Evolutionary conservation across 1,139 yeast species (phyloP), one percentile per base, ranked within the genome.

Genomic region (Debaryomyces subglobosus): DNA sequence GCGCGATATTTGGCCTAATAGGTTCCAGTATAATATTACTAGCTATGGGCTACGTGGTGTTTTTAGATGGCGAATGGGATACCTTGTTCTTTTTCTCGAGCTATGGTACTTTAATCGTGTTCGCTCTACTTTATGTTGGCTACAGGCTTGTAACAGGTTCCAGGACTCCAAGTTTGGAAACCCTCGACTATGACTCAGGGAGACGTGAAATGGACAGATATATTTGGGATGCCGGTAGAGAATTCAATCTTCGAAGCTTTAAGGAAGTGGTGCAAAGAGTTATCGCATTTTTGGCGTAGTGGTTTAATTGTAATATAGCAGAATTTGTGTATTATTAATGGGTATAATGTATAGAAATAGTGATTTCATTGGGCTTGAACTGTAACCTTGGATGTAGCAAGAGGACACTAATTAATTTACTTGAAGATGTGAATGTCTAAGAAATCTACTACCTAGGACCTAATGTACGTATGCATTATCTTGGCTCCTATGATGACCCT

Each of bases 181-280:
- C 85, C 23, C 65, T 89, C 49, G 96, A 89, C 63, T 74, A 86
- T 55, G 96, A 87, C 61, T 78, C 89, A 0, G 96, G 95, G 1
- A 75, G 96, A 58, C 78, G 91, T 44, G 95, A 87, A 59, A 79
- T 82, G 67, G 90, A 85, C 61, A 65, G 86, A 44, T 81, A 79
- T 53, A 80, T 84, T 36, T 84, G 89, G 89, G 87, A 84, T 56
- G 89, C 85, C 43, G 86, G 84, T 20, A 64, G 71, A 50, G 78
- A 74, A 43, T 74, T 73, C 52, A 72, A 74, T 51, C 61, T 62
- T 23, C 59, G 65, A 44, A 72, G 65, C 48, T 41, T 70, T 36
- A 71, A 69, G 49, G 79, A 73, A 30, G 65, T 73, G n/a, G 50
- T 67, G 12, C 62, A 60, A 38, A 74, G 72, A 56, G 60, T 70